These are phyloP conservation scores for Gossypium thurberi DNA, from an alignment of 345 rosid genomes.

Conservation along the genomic window DNA sequence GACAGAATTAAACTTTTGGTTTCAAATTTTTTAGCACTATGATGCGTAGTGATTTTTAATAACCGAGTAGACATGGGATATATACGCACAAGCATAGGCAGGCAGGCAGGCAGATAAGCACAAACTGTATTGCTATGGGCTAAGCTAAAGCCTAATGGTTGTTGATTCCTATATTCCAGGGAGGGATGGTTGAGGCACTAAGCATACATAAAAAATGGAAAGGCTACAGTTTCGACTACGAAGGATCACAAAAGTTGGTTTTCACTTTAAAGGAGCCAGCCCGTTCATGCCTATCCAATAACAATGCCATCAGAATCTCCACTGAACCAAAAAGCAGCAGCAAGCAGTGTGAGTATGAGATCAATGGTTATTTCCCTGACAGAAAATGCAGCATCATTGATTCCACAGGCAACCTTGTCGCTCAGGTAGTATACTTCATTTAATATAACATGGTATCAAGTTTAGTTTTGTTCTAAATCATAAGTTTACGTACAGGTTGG, in stretches of 20 bases:
- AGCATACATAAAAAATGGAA: conserved; percentile 67
- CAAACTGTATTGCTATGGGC: too few relatives aligned
- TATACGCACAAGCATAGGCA: too few relatives aligned
- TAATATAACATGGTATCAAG: not conserved
- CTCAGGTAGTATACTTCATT: conserved; percentile 29
- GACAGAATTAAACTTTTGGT: too few relatives aligned
- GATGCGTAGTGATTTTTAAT: too few relatives aligned
- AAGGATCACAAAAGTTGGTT: conserved; percentile 54
- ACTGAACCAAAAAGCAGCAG: conserved; percentile 24
- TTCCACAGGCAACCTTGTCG: conserved; percentile 39
- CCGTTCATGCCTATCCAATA: conserved; percentile 35
- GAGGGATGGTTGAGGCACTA: conserved; percentile 64
- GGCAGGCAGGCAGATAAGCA: too few relatives aligned
- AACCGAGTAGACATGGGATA: too few relatives aligned
- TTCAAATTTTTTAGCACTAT: too few relatives aligned
- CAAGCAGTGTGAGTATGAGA: conserved; percentile 38
- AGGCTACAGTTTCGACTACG: conserved; percentile 52
- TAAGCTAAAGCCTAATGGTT: not conserved
- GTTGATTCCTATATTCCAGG: conserved; percentile 21
- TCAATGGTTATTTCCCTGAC: conserved; percentile 64
- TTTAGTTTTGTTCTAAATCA: not conserved
- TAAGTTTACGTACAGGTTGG: conserved; percentile 34
- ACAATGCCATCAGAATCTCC: conserved; percentile 38
- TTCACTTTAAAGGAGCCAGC: conserved; percentile 65
- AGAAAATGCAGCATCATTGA: conserved; percentile 52